Conservation (phyloP, 805 yeast genomes). For the Pichia manshurica region DNA sequence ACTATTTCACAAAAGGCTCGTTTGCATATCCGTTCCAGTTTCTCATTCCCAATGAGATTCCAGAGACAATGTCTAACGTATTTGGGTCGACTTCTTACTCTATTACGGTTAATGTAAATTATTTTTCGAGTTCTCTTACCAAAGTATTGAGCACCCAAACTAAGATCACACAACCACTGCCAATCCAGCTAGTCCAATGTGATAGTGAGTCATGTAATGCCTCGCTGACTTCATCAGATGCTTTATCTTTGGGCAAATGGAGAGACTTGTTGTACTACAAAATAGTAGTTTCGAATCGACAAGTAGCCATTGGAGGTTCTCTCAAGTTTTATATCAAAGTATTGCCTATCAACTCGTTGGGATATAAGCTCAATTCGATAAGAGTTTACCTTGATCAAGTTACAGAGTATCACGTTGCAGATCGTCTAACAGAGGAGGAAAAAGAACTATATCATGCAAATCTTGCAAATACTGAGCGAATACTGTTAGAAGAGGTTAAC, state of each 20-base stretch:
- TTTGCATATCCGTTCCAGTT: conserved; percentile 28
- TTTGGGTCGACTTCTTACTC: conserved; percentile 20
- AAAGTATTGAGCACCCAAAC: conserved; percentile 9
- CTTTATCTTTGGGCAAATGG: conserved; percentile 29
- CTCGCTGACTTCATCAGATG: conserved; percentile 5
- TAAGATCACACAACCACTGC: conserved; percentile 1
- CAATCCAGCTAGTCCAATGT: conserved; percentile 16
- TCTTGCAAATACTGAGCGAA: conserved; percentile 16
- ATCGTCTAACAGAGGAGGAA: not conserved
- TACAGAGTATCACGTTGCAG: conserved; percentile 14
- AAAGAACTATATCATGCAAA: conserved; percentile 2
- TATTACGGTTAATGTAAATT: conserved; percentile 15
- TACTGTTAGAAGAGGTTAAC: conserved; percentile 13
- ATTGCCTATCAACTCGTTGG: conserved; percentile 20
- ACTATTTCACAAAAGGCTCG: conserved; percentile 16
- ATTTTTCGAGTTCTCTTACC: conserved; percentile 15
- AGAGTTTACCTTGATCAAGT: conserved; percentile 23
- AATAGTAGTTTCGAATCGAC: conserved; percentile 18
- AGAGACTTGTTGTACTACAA: conserved; percentile 26
- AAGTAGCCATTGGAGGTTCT: conserved; percentile 17
- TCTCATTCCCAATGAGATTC: conserved; percentile 18
- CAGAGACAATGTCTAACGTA: conserved; percentile 22
- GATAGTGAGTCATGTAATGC: not conserved
- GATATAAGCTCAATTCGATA: conserved; percentile 21
- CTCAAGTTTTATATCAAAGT: conserved; percentile 18